phyloP scores from a whole-genome alignment of 1,139 yeast genomes.

The Lodderomyces parapsilosis region DNA sequence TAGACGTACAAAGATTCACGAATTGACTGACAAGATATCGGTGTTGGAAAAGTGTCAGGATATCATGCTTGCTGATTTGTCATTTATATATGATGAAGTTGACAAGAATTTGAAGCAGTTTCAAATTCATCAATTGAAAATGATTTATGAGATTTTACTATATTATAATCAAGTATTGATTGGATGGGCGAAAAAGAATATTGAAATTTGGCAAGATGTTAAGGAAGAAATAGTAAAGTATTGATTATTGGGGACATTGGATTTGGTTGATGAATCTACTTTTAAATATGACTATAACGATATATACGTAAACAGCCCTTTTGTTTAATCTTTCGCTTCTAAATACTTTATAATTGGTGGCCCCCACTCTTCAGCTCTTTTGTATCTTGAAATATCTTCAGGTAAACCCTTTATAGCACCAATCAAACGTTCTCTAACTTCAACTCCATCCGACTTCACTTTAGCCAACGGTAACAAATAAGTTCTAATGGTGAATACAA shows the following conservation, averaged over 20 bases:
- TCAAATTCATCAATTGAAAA: conserved; percentile 48
- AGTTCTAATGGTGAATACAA: conserved; percentile 62
- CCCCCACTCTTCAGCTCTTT: conserved; percentile 41
- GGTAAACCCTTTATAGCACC: conserved; percentile 44
- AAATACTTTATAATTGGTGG: conserved; percentile 35
- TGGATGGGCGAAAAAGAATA: conserved; percentile 69
- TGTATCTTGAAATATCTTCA: conserved; percentile 36
- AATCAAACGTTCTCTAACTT: conserved; percentile 35
- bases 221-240: conserved; percentile 34
- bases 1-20: conserved; percentile 54
- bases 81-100: conserved; percentile 52
- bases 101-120: conserved; percentile 50
- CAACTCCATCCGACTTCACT: conserved; percentile 52
- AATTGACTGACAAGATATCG: conserved; percentile 51
- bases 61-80: conserved; percentile 57
- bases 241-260: neutral
- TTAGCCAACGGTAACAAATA: conserved; percentile 60
- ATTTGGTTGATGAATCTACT: too few species aligned
- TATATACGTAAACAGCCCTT: too few species aligned
- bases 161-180: conserved; percentile 59
- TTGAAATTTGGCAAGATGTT: conserved; percentile 75
- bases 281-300: too few species aligned
- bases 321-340: conserved; percentile 2
- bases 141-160: conserved; percentile 40
- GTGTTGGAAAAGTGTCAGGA: conserved; percentile 56